phyloP scores from a whole-genome alignment of 2,329 filamentous ascomycete genomes.

The Fusarium citri region DNA sequence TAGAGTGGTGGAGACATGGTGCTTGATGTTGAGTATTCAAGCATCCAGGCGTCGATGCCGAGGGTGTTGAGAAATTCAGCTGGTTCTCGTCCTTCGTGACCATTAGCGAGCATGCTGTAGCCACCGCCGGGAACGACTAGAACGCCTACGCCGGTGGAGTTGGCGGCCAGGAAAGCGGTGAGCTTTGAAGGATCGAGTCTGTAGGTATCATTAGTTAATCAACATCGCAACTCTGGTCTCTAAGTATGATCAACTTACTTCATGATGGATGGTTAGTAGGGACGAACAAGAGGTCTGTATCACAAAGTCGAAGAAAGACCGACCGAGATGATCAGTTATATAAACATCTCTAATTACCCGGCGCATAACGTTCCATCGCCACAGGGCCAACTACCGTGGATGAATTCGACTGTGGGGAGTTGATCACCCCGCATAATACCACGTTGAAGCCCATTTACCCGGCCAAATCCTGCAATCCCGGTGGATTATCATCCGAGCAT shows the following conservation, averaged over 20 bases:
- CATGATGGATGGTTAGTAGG: neutral
- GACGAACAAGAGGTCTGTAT: no score
- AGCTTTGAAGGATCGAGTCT: slow-evolving; percentile 18
- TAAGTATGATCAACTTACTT: neutral
- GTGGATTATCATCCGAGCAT: neutral
- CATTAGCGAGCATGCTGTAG: slow-evolving; percentile 18
- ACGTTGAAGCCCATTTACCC: slow-evolving; percentile 1
- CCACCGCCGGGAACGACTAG: slow-evolving; percentile 29
- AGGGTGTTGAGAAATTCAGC: slow-evolving; percentile 28
- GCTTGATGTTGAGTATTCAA: slow-evolving; percentile 25
- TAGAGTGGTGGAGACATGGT: slow-evolving; percentile 26
- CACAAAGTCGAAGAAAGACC: no score
- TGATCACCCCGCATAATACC: slow-evolving; percentile 9
- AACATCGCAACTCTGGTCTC: neutral
- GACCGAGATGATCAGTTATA: neutral
- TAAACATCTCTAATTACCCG: neutral
- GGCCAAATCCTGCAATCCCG: neutral
- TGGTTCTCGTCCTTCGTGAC: slow-evolving; percentile 24
- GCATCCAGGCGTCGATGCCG: slow-evolving; percentile 37
- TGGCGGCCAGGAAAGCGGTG: slow-evolving; percentile 16
- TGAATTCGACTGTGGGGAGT: slow-evolving; percentile 16
- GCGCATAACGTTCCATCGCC: neutral
- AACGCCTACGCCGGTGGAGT: slow-evolving; percentile 27
- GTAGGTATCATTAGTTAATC: neutral
- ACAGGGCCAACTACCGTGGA: neutral